A percentile compares a stretch with the other conserved stretches of the same genome.
These are phyloP conservation scores for Potentilla sterilis DNA, from an alignment of 306 rosid species.

Conservation along the genomic window DNA sequence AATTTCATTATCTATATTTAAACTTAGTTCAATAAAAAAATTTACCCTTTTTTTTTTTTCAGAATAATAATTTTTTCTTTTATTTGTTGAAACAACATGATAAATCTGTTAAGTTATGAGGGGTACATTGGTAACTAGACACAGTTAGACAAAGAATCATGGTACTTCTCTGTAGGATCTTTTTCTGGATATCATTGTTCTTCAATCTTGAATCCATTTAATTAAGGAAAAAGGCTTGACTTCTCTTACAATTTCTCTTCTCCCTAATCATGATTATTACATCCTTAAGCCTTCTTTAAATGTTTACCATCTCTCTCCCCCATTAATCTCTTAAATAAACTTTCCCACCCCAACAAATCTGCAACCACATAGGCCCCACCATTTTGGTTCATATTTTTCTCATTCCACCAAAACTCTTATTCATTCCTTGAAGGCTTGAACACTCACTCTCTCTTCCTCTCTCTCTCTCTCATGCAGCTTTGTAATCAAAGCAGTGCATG, in stretches of 20 bases:
- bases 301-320: background rate
- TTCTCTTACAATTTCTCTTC: background rate
- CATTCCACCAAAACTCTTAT: constrained; percentile 29
- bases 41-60: background rate
- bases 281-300: constrained; percentile 15
- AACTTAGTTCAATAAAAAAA: background rate
- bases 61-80: background rate
- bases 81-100: background rate
- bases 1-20: background rate
- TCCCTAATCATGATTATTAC: constrained; percentile 1
- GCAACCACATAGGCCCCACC: constrained; percentile 53
- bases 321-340: constrained; percentile 21
- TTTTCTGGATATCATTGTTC: constrained; percentile 19
- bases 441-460: constrained; percentile 35
- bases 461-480: constrained; percentile 53
- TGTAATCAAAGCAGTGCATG: constrained; percentile 46
- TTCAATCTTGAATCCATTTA: background rate
- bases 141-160: constrained; percentile 4
- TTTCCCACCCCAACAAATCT: constrained; percentile 45
- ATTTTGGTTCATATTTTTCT: constrained; percentile 18
- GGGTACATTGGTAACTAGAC: constrained; percentile 3
- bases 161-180: constrained; percentile 1
- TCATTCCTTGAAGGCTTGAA: constrained; percentile 14
- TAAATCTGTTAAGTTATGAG: background rate
- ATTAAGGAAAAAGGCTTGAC: background rate